These are phyloP conservation scores for Penicillium sp. DNA, from an alignment of 2,329 filamentous ascomycete genomes.

Conservation along the genomic window DNA sequence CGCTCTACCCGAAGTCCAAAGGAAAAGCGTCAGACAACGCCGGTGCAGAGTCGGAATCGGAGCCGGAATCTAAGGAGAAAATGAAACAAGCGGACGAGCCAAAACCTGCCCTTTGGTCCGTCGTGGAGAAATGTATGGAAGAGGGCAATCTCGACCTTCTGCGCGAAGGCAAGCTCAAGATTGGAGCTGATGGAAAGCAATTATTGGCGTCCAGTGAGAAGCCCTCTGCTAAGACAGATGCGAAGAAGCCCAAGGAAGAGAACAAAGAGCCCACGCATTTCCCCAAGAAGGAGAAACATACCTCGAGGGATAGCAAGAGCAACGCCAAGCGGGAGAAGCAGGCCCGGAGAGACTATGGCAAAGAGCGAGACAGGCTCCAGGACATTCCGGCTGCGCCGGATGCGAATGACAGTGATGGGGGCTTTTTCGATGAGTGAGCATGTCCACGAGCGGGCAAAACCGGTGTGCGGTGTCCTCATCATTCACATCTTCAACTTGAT, in stretches of 20 bases:
- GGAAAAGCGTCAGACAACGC: constrained; percentile 20
- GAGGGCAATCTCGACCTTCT: constrained; percentile 44
- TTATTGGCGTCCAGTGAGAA: constrained; percentile 5
- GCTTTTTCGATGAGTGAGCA: constrained; percentile 17
- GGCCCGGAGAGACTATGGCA: constrained; percentile 11
- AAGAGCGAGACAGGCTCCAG: constrained; percentile 10
- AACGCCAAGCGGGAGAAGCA: constrained; percentile 9
- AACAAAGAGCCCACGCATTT: constrained; percentile 2
- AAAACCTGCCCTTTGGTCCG: constrained; percentile 46
- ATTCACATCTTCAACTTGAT: constrained; percentile 9
- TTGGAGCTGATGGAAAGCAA: constrained; percentile 19
- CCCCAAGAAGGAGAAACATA: neutral
- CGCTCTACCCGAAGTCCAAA: constrained; percentile 50
- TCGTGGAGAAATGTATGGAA: constrained; percentile 46
- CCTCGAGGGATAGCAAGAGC: constrained; percentile 5
- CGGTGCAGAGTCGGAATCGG: constrained; percentile 11
- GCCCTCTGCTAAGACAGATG: neutral
- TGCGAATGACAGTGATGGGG: constrained; percentile 19
- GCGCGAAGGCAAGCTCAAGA: constrained; percentile 41
- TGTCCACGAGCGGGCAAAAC: neutral
- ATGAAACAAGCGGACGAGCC: constrained; percentile 12
- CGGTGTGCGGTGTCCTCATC: neutral
- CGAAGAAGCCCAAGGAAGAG: constrained; percentile 9
- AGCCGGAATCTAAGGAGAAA: constrained; percentile 20
- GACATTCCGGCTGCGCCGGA: constrained; percentile 5